Base-by-base conservation (phyloP, 2,329 filamentous ascomycete species). In the Sordariomycetes sp. region DNA sequence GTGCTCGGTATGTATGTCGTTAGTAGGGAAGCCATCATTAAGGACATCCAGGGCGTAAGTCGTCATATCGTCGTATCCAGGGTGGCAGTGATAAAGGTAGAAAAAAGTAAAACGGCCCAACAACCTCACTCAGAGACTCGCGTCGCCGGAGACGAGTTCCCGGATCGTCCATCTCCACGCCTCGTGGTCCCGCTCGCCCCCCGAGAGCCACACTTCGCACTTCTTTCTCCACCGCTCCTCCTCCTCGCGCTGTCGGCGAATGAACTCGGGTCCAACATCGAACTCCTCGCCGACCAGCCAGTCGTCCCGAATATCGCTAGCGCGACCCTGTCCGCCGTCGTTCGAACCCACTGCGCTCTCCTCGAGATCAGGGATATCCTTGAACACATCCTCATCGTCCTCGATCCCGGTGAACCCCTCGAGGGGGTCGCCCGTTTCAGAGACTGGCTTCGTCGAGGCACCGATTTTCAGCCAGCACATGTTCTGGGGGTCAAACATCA, bases 401-500 rank as follows among this genome's bases (percentile, higher is more conserved):
- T 95, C 89, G 17, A 88, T 72, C 24, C 84, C 86, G 58, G 89
- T 81, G 59, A 85, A 82, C 0, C 78, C 78, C 61, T 85, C 81
- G 71, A 85, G 75, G 2, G 79, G 74, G 64, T 85, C 82, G 51
- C 75, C 74, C 8, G 71, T 68, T 20, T 81, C 76, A 10, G 71
- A 68, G 20, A 81, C 75, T 1, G 75, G 73, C 59, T 72, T 75
- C 50, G 70, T 65, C 10, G 42, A 25, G 20, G 24, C 69, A 53
- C 78, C 75, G 60, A 94, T 76, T 70, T 96, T 96, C 58, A 97
- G 79, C 94, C 94, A 99, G 69, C 90, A 95, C 92, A 99, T 97
- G 64, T 89, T 89, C 61, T 90, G 86, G 3, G 94, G 94, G 67
- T 99, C 94, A 68, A 97, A 99, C 10, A 97, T 87, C 94, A 99